Conservation (phyloP, 441 rosid species). For the Gossypium gossypioides region DNA sequence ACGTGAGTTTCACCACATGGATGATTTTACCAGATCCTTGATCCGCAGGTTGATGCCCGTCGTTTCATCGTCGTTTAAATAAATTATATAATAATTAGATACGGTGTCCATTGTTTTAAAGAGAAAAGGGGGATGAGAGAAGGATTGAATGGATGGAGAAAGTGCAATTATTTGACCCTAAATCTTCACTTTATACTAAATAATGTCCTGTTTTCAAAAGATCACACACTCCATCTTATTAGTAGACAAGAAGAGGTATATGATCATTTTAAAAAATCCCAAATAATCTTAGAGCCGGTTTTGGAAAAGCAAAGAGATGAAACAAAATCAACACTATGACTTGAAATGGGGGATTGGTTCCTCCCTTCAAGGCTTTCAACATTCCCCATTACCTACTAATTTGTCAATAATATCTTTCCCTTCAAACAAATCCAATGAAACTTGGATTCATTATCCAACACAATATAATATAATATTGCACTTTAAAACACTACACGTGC, state of each 20-base stretch:
- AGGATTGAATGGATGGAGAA: background rate
- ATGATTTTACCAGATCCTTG: background rate
- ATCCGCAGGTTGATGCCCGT: background rate
- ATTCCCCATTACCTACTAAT: background rate
- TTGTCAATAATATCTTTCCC: too few relatives aligned
- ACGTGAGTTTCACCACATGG: background rate
- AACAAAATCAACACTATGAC: background rate
- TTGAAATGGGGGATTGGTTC: background rate
- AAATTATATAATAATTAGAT: too few relatives aligned
- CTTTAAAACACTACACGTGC: background rate
- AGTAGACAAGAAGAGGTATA: background rate
- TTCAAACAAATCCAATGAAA: background rate
- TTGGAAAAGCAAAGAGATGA: background rate
- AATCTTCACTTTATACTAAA: background rate
- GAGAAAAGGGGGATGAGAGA: too few relatives aligned
- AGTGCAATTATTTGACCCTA: background rate
- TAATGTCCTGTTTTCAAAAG: background rate
- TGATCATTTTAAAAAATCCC: background rate
- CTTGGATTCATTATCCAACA: background rate
- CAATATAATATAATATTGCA: background rate
- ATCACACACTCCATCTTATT: background rate
- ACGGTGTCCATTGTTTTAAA: too few relatives aligned
- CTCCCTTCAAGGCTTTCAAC: background rate
- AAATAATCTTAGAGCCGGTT: background rate
- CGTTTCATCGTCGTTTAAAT: background rate